Evolutionary conservation across 78 protist species (phyloP), one percentile per base, ranked within the genome.

Genomic region (Isochrysis galbana): DNA sequence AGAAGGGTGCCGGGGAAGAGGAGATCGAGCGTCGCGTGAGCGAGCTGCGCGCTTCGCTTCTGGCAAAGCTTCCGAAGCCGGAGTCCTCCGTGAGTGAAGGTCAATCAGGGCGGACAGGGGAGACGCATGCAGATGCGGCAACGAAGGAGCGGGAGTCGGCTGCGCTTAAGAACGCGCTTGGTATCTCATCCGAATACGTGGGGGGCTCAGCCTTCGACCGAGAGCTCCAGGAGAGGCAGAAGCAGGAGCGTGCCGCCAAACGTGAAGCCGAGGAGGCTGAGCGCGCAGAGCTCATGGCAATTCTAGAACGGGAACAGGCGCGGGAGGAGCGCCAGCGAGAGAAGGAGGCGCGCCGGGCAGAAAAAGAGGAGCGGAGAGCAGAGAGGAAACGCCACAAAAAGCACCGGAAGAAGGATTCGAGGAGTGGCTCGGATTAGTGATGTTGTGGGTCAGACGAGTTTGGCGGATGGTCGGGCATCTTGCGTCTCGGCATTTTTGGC

Each of bases 81-180:
- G 48, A 5, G 44, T 29, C 34, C 36, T 2, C 36, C 25, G 51
- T 47, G 11, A 0, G 39, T n/a, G 0, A 69, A 42, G 22, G 45
- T 22, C 48, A 34, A 46, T 1, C 26, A 36, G 32, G 22, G 25
- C 29, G 89, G 80, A 17, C 25, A 0, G 38, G 25, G 19, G 91
- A 88, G 47, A 93, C 94, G 45, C 94, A 93, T 38, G 44, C 41
- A 5, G 25, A 46, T 10, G 94, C 94, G 0, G 94, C 91, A 0
- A 61, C 47, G 32, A 55, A 93, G 55, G 45, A 74, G 74, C 21
- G 0, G 29, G 78, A 90, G 54, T 51, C 38, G 54, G 54, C 23
- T 41, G 32, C 36, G 36, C 29, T 88, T 26, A 36, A 45, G 19
- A 1, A 41, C 3, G 94, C 94, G 46, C 74, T 93, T 4, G 89